Evolutionary conservation across 2,329 filamentous ascomycete species (phyloP).

Genomic region (Phaeosphaeria sp.): DNA sequence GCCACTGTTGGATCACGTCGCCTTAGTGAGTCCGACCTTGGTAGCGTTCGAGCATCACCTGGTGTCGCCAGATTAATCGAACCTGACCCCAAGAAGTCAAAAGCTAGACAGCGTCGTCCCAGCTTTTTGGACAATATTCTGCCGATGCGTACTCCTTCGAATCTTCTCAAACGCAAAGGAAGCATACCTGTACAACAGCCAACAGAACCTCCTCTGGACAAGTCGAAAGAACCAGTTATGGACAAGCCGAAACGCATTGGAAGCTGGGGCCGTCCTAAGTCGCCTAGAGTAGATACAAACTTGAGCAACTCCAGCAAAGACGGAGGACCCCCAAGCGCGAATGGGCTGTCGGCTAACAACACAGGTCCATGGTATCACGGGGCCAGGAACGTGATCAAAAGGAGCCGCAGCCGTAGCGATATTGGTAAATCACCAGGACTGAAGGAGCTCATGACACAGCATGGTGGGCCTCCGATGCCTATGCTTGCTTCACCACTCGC

Average conservation of each 20-base stretch:
- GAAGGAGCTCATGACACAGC: slow-evolving; percentile 61
- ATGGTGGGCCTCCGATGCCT: slow-evolving; percentile 66
- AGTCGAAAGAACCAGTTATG: slow-evolving; percentile 38
- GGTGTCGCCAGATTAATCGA: slow-evolving; percentile 67
- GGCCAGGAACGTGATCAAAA: slow-evolving; percentile 55
- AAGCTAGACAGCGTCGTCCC: slow-evolving; percentile 55
- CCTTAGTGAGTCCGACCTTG: slow-evolving; percentile 68
- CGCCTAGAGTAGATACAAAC: slow-evolving; percentile 49
- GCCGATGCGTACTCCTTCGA: slow-evolving; percentile 52
- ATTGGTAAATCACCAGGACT: slow-evolving; percentile 56
- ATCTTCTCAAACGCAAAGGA: slow-evolving; percentile 57
- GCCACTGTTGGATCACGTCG: slow-evolving; percentile 75
- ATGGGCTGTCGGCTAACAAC: slow-evolving; percentile 42
- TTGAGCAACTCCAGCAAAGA: slow-evolving; percentile 57
- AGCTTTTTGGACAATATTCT: slow-evolving; percentile 60
- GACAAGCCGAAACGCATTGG: slow-evolving; percentile 49
- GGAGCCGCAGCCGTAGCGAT: slow-evolving; percentile 65
- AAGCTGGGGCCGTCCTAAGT: slow-evolving; percentile 52
- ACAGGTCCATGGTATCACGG: slow-evolving; percentile 46
- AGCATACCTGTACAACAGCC: slow-evolving; percentile 43
- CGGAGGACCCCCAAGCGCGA: slow-evolving; percentile 59
- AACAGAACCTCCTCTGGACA: slow-evolving; percentile 31
- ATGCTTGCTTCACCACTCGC: slow-evolving; percentile 58
- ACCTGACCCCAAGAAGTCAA: slow-evolving; percentile 50
- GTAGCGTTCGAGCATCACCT: slow-evolving; percentile 66